Evolutionary conservation across 2,329 filamentous ascomycete species (phyloP).

Genomic region (Pyricularia grisea): DNA sequence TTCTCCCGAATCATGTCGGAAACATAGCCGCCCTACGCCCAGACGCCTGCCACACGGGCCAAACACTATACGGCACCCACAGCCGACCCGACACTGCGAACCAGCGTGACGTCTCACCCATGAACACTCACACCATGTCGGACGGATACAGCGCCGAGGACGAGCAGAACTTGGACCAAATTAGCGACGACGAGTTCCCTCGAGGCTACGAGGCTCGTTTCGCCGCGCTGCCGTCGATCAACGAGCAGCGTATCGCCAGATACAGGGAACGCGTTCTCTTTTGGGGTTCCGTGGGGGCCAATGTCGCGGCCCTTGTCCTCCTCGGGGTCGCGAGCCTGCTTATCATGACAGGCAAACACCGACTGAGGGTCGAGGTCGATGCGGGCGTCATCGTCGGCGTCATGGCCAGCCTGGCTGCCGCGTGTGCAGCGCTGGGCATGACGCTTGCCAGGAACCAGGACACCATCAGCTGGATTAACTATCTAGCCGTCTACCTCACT

Average conservation of each 20-base stretch:
- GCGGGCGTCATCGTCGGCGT: conserved; percentile 62
- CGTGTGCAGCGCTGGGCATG: conserved; percentile 50
- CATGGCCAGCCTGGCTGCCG: conserved; percentile 55
- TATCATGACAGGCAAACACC: conserved; percentile 58
- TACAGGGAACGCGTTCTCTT: conserved; percentile 48
- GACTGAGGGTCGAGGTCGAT: conserved; percentile 62
- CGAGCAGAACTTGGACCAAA: conserved; percentile 17
- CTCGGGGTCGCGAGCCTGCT: conserved; percentile 57
- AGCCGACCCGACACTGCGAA: neutral
- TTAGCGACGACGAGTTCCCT: conserved; percentile 32
- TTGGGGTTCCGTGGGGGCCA: conserved; percentile 41
- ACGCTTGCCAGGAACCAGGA: conserved; percentile 44
- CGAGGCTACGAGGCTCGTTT: conserved; percentile 45
- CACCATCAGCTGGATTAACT: conserved; percentile 29
- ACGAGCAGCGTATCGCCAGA: conserved; percentile 36
- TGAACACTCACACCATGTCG: conserved; percentile 16
- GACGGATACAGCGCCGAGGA: conserved; percentile 9
- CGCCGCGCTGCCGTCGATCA: conserved; percentile 40
- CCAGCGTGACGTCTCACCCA: conserved; percentile 19
- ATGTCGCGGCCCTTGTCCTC: conserved; percentile 51
- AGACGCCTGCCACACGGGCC: conserved; percentile 11
- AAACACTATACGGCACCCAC: neutral
- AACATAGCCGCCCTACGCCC: neutral
- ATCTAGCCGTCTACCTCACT: conserved; percentile 30
- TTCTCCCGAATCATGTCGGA: conserved; percentile 5